Conservation (phyloP, 768 basidiomycete genomes). For the Rhizopogon roseolus region DNA sequence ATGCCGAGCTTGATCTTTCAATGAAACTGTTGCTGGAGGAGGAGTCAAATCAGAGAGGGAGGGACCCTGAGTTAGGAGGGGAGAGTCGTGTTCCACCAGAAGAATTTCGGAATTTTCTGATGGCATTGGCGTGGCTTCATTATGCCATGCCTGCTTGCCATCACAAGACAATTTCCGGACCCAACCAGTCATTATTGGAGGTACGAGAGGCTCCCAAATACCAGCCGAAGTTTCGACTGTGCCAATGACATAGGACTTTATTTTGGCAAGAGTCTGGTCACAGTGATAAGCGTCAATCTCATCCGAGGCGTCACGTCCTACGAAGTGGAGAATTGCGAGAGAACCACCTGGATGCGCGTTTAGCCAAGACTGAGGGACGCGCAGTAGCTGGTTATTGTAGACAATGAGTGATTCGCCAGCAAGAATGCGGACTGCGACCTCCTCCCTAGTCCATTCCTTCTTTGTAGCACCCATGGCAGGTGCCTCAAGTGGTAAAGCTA, state of each 20-base stretch:
- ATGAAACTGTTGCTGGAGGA: slow-evolving; percentile 49
- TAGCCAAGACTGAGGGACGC: slow-evolving; percentile 75
- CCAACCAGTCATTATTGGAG: slow-evolving; percentile 87
- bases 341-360: slow-evolving; percentile 83
- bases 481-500: not conserved
- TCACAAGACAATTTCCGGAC: slow-evolving; percentile 47
- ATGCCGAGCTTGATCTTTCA: slow-evolving; percentile 56
- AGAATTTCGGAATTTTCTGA: slow-evolving; percentile 51
- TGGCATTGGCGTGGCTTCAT: slow-evolving; percentile 49
- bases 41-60: slow-evolving; percentile 44
- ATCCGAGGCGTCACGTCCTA: slow-evolving; percentile 91
- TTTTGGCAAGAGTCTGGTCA: slow-evolving; percentile 28
- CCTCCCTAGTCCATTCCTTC: slow-evolving; percentile 40
- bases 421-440: slow-evolving; percentile 68
- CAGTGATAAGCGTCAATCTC: slow-evolving; percentile 93
- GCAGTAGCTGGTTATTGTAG: slow-evolving; percentile 57
- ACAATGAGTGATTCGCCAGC: slow-evolving; percentile 74
- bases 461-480: slow-evolving; percentile 26
- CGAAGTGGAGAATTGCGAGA: slow-evolving; percentile 88
- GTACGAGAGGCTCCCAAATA: slow-evolving; percentile 73
- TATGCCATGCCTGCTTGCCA: slow-evolving; percentile 50
- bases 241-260: slow-evolving; percentile 57
- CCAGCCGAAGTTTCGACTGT: slow-evolving; percentile 49
- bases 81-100: slow-evolving; percentile 42
- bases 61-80: slow-evolving; percentile 31